Evolutionary conservation across 1,284 basidiomycete species (phyloP).

Genomic region (Trametes pubescens): DNA sequence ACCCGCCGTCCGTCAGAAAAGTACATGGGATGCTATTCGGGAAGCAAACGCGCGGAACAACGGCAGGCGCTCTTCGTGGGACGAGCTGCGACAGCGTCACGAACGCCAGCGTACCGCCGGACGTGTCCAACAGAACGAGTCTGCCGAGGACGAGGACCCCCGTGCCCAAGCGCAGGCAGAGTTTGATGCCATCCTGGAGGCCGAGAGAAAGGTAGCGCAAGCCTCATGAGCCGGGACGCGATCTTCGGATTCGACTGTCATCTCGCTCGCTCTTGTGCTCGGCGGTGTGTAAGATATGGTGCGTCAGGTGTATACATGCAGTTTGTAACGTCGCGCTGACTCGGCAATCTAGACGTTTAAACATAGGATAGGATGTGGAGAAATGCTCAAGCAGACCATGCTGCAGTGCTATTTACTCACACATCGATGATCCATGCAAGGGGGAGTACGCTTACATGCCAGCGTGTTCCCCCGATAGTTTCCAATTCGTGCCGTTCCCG

Average conservation of each 20-base stretch:
- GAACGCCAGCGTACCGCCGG: conserved; percentile 48
- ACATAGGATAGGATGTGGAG: not conserved
- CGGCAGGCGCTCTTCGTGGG: conserved; percentile 66
- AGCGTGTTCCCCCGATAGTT: not conserved
- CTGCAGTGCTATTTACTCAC: not conserved
- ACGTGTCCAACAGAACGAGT: conserved; percentile 22
- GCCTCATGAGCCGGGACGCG: conserved; percentile 17
- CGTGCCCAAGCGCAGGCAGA: conserved; percentile 57
- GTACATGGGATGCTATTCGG: conserved; percentile 72
- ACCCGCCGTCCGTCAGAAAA: conserved; percentile 35
- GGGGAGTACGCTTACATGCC: not conserved
- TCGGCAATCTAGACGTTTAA: not conserved
- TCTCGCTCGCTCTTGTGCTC: not conserved
- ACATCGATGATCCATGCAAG: not conserved
- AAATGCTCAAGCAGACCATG: not conserved
- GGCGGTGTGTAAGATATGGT: conserved; percentile 19
- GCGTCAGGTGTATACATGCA: not conserved
- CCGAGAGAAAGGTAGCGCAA: conserved; percentile 53
- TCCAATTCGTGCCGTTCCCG: not conserved
- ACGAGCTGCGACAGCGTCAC: conserved; percentile 66
- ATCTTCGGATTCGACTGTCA: not conserved
- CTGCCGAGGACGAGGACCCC: conserved; percentile 42
- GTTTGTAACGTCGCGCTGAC: not conserved
- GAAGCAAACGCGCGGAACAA: conserved; percentile 54
- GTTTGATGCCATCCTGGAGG: conserved; percentile 67